Evolutionary conservation across 345 rosid species (phyloP), one percentile per base, ranked within the genome.

Genomic region (Limnanthes douglasii): DNA sequence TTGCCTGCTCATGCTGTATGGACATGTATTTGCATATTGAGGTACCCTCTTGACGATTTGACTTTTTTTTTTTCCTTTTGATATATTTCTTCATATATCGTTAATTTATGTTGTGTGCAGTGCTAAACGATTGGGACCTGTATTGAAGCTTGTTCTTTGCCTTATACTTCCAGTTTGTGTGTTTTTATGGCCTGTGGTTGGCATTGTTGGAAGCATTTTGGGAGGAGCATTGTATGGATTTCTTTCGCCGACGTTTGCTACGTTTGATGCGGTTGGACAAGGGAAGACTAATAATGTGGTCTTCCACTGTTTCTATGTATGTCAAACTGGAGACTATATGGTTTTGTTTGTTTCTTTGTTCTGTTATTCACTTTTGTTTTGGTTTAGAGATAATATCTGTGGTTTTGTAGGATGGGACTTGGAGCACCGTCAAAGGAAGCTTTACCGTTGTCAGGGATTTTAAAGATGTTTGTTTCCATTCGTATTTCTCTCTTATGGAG

Each of bases 261-360:
- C 98, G 12, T 90, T 90, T 41, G 82, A 70, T 52, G 98, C 88
- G 22, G 78, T 90, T 40, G 96, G 96, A 21, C 85, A 80, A 57
- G 93, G 94, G 56, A 90, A 90, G 54, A 56, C 65, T 18, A 38
- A 73, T 33, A 38, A 73, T 33, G 50, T 60, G 18, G 29, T 70
- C 31, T 54, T 51, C 54, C 94, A 77, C 61, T 84, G 93, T 58
- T 84, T 84, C 37, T 70, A 61, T 46, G 98, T 84, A 74, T 49
- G 94, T 45, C 15, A 32, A 13, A 11, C n/a, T n/a, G n/a, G n/a
- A n/a, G n/a, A n/a, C n/a, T n/a, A n/a, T n/a, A n/a, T n/a, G n/a
- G n/a, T n/a, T n/a, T n/a, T n/a, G n/a, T n/a, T n/a, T n/a, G n/a
- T n/a, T n/a, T n/a, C n/a, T n/a, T n/a, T n/a, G n/a, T n/a, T n/a